Evolutionary conservation across 2,329 filamentous ascomycete genomes (phyloP).

Genomic region (Fusarium sp.): DNA sequence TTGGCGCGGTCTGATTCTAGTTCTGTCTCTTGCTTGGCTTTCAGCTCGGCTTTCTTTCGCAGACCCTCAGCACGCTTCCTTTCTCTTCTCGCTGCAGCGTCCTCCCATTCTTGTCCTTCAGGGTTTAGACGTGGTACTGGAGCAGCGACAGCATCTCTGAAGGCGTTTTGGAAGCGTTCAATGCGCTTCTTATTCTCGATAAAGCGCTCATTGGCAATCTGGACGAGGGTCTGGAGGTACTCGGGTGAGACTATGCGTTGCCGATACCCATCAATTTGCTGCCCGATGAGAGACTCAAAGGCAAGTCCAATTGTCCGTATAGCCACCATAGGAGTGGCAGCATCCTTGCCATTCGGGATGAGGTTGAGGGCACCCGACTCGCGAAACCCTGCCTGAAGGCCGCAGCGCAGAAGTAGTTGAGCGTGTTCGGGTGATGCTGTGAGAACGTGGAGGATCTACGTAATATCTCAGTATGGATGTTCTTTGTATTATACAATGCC

Average conservation of each 20-base stretch:
- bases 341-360: constrained; percentile 46
- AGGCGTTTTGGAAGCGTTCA: constrained; percentile 65
- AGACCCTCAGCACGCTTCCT: constrained; percentile 68
- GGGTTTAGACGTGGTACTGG: constrained; percentile 39
- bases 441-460: constrained; percentile 86
- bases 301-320: constrained; percentile 83
- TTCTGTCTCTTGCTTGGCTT: constrained; percentile 30
- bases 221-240: constrained; percentile 73
- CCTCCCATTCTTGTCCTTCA: constrained; percentile 62
- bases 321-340: constrained; percentile 75
- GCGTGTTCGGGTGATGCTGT: constrained; percentile 78
- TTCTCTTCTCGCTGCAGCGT: constrained; percentile 58
- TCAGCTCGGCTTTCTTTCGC: constrained; percentile 56
- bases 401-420: constrained; percentile 77
- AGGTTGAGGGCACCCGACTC: constrained; percentile 86
- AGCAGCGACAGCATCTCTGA: constrained; percentile 50
- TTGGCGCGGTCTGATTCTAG: constrained; percentile 13
- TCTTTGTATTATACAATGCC: constrained; percentile 11
- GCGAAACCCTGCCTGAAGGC: constrained; percentile 83
- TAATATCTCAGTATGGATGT: constrained; percentile 34
- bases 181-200: constrained; percentile 73
- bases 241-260: constrained; percentile 66
- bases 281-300: constrained; percentile 82
- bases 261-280: constrained; percentile 50
- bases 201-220: constrained; percentile 79